Evolutionary conservation across 2,329 filamentous ascomycete species (phyloP).

Genomic region (Scedosporium aurantiacum): DNA sequence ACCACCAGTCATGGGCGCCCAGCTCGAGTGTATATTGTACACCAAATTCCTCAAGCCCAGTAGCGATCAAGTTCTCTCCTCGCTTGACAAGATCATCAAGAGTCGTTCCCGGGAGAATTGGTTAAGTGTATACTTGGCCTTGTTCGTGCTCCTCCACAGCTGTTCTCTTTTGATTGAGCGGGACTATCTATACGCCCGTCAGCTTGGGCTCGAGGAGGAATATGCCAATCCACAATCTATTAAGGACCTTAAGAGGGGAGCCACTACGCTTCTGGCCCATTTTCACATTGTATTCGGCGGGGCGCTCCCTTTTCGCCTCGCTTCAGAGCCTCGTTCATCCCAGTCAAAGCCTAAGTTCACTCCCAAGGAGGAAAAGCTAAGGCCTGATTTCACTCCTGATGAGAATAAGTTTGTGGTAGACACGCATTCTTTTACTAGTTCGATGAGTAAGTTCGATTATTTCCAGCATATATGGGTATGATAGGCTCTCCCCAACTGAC

Average conservation of each 20-base stretch:
- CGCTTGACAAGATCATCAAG: not conserved
- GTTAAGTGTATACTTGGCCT: slow-evolving; percentile 3
- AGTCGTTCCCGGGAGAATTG: not conserved
- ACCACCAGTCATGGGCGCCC: slow-evolving; percentile 6
- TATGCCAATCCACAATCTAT: slow-evolving; percentile 4
- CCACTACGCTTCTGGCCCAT: slow-evolving; percentile 4
- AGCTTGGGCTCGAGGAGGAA: not conserved
- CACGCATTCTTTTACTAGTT: no score
- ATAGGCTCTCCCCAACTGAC: not conserved
- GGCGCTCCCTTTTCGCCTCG: not conserved
- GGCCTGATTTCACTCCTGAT: not conserved
- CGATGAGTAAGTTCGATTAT: not conserved
- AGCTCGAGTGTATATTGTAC: slow-evolving; percentile 7
- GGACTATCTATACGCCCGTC: slow-evolving; percentile 4
- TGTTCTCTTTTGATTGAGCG: slow-evolving; percentile 5
- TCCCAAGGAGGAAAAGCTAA: not conserved
- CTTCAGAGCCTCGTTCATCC: not conserved
- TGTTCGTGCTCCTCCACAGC: slow-evolving; percentile 8
- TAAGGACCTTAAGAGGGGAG: not conserved
- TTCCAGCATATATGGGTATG: not conserved
- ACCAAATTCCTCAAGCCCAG: slow-evolving; percentile 2
- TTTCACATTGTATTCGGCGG: slow-evolving; percentile 1
- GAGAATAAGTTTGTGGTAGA: no score
- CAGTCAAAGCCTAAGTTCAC: not conserved
- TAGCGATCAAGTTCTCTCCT: not conserved